These are phyloP conservation scores for Diplodia mutila DNA, from an alignment of 2,329 filamentous ascomycete genomes.

Conservation along the genomic window DNA sequence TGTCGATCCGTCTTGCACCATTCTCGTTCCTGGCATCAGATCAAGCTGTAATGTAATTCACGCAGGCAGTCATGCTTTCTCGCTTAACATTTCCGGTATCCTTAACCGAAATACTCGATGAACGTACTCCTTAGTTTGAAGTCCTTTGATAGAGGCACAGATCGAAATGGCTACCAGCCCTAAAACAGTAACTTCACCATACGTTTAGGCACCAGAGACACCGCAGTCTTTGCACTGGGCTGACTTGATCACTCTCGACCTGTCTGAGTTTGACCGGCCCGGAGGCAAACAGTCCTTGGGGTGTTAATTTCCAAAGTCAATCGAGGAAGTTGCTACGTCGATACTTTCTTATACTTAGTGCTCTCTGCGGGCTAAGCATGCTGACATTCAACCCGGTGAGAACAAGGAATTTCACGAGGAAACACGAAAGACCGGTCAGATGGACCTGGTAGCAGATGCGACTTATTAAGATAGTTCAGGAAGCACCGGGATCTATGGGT, in stretches of 20 bases:
- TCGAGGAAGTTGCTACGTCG: too few relatives aligned
- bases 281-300: slow-evolving; percentile 59
- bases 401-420: too few relatives aligned
- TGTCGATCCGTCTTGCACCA: neutral
- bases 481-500: too few relatives aligned
- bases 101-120: neutral
- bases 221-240: slow-evolving; percentile 32
- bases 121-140: neutral
- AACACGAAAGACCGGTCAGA: neutral
- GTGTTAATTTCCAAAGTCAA: slow-evolving; percentile 49
- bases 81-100: neutral
- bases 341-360: too few relatives aligned
- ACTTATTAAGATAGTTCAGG: too few relatives aligned
- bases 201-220: neutral
- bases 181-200: neutral
- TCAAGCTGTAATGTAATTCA: neutral
- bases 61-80: neutral
- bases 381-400: too few relatives aligned
- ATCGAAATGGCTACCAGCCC: neutral
- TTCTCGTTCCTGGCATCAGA: neutral
- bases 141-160: neutral
- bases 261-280: slow-evolving; percentile 58
- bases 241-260: slow-evolving; percentile 39
- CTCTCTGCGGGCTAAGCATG: too few relatives aligned
- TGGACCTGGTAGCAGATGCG: too few relatives aligned